Conservation (phyloP, 768 basidiomycete species). For the Leucosporidium yakuticum region DNA sequence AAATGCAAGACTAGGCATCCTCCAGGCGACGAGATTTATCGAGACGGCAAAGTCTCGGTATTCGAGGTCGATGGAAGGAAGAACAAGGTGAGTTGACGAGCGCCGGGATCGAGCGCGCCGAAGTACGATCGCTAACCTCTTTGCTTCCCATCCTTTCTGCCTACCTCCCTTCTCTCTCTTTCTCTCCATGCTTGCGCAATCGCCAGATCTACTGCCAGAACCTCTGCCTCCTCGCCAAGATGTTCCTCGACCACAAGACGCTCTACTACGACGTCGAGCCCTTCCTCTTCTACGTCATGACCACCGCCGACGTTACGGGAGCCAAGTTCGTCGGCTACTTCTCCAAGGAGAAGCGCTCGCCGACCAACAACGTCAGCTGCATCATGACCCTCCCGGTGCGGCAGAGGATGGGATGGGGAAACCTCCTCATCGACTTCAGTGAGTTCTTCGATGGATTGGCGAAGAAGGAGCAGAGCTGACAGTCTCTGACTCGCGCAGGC, state of each 20-base stretch:
- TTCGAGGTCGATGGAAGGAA: conserved; percentile 98
- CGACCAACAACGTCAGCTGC: conserved; percentile 95
- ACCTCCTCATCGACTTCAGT: conserved; percentile 97
- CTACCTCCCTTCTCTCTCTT: not conserved
- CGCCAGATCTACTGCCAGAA: conserved; percentile 95
- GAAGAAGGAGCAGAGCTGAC: not conserved
- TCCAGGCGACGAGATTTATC: conserved; percentile 96
- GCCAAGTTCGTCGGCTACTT: conserved; percentile 97
- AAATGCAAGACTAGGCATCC: conserved; percentile 95
- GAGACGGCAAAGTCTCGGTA: conserved; percentile 78
- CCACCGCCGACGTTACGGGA: conserved; percentile 72
- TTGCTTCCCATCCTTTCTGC: not conserved
- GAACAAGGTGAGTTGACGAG: conserved; percentile 63
- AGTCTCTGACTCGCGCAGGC: conserved; percentile 51
- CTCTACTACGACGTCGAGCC: conserved; percentile 99
- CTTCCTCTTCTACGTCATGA: conserved; percentile 96
- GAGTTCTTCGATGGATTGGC: conserved; percentile 42
- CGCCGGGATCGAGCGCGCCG: not conserved
- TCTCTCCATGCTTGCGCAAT: too few relatives aligned
- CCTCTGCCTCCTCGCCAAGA: conserved; percentile 91
- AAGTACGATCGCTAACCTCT: not conserved
- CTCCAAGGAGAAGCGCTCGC: conserved; percentile 94
- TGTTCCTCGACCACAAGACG: conserved; percentile 98
- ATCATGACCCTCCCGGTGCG: conserved; percentile 97
- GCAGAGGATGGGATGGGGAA: conserved; percentile 94